Evolutionary conservation across 23 red algal species (phyloP).

Genomic region (Gracilaria domingensis): DNA sequence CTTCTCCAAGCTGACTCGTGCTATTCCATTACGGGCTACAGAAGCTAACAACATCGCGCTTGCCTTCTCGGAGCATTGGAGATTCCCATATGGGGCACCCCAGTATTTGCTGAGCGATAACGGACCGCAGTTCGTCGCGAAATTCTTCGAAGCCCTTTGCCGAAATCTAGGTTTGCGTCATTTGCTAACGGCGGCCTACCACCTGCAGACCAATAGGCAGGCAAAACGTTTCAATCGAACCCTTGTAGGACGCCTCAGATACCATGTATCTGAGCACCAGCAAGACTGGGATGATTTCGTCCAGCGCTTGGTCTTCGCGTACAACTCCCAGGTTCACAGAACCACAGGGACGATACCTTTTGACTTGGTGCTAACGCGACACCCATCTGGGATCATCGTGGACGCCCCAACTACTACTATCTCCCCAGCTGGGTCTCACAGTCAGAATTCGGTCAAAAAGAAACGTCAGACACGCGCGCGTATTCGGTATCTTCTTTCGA

Average conservation of each 20-base stretch:
- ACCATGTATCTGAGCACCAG: conserved; percentile 28
- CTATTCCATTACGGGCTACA: conserved; percentile 14
- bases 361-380: conserved; percentile 28
- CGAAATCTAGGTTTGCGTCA: not conserved
- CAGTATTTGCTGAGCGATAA: conserved; percentile 32
- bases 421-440: not conserved
- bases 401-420: not conserved
- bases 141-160: conserved; percentile 58
- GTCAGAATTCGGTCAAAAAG: not conserved
- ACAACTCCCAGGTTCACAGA: conserved; percentile 29
- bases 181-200: conserved; percentile 23
- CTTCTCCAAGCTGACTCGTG: conserved; percentile 31
- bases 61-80: conserved; percentile 45
- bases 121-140: conserved; percentile 37
- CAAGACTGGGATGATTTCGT: conserved; percentile 26
- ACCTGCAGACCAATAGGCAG: conserved; percentile 49
- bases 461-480: not conserved
- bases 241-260: not conserved
- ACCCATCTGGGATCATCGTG: conserved; percentile 4
- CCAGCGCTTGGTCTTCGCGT: conserved; percentile 2
- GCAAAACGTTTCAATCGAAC: conserved; percentile 47
- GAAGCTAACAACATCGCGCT: conserved; percentile 7
- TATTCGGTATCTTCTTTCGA: not conserved
- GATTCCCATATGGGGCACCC: conserved; percentile 46
- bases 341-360: conserved; percentile 15